A percentile compares a stretch with the other conserved stretches of the same genome.
Evolutionary conservation across 2,329 filamentous ascomycete species (phyloP).

Genomic region (Zalaria sp.): DNA sequence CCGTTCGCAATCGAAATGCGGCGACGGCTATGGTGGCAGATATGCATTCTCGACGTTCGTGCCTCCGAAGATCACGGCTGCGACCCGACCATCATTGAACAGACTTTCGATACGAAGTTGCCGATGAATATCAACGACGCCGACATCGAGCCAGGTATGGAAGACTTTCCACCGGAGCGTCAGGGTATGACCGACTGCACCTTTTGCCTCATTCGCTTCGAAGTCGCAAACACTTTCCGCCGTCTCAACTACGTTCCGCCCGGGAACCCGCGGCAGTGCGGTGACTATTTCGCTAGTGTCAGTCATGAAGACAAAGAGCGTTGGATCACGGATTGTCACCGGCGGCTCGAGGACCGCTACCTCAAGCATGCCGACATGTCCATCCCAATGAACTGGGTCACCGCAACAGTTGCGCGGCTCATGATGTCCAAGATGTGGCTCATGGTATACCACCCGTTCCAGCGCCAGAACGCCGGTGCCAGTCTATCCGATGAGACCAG

Average conservation of each 20-base stretch:
- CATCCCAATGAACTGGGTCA: slow-evolving; percentile 52
- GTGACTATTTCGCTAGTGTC: slow-evolving; percentile 27
- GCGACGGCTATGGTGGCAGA: slow-evolving; percentile 19
- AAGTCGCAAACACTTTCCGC: slow-evolving; percentile 34
- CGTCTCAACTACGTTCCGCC: slow-evolving; percentile 31
- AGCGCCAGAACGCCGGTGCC: slow-evolving; percentile 43
- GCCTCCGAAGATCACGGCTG: slow-evolving; percentile 50
- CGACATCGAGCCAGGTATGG: slow-evolving; percentile 36
- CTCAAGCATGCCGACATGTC: slow-evolving; percentile 38
- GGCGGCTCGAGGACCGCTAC: slow-evolving; percentile 34
- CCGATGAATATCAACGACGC: slow-evolving; percentile 43
- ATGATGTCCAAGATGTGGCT: slow-evolving; percentile 69
- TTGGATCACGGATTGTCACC: slow-evolving; percentile 34
- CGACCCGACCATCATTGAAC: slow-evolving; percentile 43
- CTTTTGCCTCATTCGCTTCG: slow-evolving; percentile 38
- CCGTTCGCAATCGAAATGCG: slow-evolving; percentile 48
- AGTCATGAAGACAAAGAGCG: slow-evolving; percentile 33
- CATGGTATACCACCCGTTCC: slow-evolving; percentile 60
- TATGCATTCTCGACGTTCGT: slow-evolving; percentile 44
- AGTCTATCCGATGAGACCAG: slow-evolving; percentile 47
- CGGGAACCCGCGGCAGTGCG: slow-evolving; percentile 24
- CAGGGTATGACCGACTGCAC: slow-evolving; percentile 45
- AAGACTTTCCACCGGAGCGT: slow-evolving; percentile 31
- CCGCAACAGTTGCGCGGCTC: slow-evolving; percentile 52
- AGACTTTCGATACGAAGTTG: slow-evolving; percentile 46